Base-by-base conservation (phyloP, 768 basidiomycete species). In the Dentipellis fragilis region DNA sequence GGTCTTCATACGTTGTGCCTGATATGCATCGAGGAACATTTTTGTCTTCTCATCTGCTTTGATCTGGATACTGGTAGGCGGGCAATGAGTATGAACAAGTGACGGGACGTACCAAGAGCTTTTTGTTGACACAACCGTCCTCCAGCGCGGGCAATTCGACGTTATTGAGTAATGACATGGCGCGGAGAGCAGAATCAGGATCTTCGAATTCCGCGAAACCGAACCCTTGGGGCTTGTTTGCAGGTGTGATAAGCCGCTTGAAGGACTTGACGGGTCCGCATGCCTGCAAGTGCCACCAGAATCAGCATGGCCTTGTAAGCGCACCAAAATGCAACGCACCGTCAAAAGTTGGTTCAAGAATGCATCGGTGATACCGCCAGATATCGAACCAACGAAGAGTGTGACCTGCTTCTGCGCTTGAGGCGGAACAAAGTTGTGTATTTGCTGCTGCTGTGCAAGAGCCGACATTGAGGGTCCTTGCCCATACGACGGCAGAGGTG, bases 11-110 rank as follows among this genome's bases (percentile, higher is more conserved):
- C 88, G 80, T 63, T 87, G 83, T 16, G 84, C 75, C 52, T 83
- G 78, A 67, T 91, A 96, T 36, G 88, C 86, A 61, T 97, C 93
- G 58, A 98, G 69, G 63, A 94, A 90, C 9, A 80, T 76, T 51
- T 84, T 84, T 0, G 93, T 96, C 72, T 96, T 96, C 71, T 96
- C 93, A 68, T 99, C 96, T 56, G 91, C 93, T 73, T 95, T 97
- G 59, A 97, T 84, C 87, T 92, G 65, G n/a, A 52, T 45, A 52
- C 48, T 64, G 60, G 70, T 72, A 67, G 73, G 75, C 75, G 72
- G 65, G 63, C 71, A 73, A 62, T 59, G 48, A 22, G 22, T 51
- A 42, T 8, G 29, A 38, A 8, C 1, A 12, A 45, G 55, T 37
- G 58, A 35, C 53, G 55, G 47, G 65, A 81, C 87, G 75, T 73